These are phyloP conservation scores for Auriscalpium orientale DNA, from an alignment of 768 basidiomycete species.

Conservation along the genomic window DNA sequence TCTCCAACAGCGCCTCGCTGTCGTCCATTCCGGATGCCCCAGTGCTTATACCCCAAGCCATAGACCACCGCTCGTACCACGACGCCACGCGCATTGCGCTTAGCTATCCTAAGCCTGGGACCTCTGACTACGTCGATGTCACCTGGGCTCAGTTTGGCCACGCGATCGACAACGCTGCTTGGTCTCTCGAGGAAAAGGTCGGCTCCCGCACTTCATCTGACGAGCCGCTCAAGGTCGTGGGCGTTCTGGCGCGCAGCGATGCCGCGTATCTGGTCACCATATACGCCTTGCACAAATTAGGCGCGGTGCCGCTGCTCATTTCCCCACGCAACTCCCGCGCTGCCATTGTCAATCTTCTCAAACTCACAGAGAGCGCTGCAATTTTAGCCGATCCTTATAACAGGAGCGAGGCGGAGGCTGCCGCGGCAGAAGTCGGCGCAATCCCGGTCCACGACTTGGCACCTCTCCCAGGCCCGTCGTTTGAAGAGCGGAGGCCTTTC, in stretches of 20 bases:
- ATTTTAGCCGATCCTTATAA: conserved; percentile 4
- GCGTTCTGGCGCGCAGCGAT: conserved; percentile 1
- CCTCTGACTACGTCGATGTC: conserved; percentile 1
- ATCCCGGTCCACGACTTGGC: neutral
- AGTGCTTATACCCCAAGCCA: neutral
- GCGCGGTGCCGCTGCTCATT: conserved; percentile 1
- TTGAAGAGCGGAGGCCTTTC: conserved; percentile 1
- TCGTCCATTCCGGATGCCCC: conserved; percentile 1
- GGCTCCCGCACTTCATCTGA: neutral
- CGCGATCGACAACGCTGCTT: conserved; percentile 1
- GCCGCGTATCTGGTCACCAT: conserved; percentile 6
- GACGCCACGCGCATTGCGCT: conserved; percentile 1
- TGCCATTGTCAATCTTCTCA: conserved; percentile 4
- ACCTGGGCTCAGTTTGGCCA: conserved; percentile 3
- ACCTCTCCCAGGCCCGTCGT: neutral
- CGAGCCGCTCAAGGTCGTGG: conserved; percentile 3
- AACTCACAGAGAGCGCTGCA: conserved; percentile 1
- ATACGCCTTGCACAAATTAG: conserved; percentile 5
- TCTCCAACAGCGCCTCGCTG: neutral
- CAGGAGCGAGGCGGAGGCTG: conserved; percentile 1
- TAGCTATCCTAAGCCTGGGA: conserved; percentile 6
- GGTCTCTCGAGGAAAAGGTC: neutral
- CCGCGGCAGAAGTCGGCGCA: neutral
- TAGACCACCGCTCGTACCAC: conserved; percentile 5
- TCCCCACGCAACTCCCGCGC: conserved; percentile 5